These are phyloP conservation scores for Leishmania turanica DNA, from an alignment of 208 protist genomes.

Conservation along the genomic window DNA sequence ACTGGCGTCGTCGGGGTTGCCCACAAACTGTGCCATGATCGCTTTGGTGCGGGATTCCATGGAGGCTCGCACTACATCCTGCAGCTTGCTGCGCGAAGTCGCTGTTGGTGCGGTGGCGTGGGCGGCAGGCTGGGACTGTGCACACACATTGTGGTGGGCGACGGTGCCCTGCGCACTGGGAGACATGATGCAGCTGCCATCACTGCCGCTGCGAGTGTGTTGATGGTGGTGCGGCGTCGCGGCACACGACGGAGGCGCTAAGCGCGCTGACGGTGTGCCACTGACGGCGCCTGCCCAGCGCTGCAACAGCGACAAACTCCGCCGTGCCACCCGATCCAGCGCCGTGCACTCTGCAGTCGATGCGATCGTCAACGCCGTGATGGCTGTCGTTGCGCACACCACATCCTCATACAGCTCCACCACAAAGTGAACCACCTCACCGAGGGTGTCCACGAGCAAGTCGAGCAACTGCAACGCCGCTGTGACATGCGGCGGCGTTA, in stretches of 20 bases:
- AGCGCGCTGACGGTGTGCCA: not conserved
- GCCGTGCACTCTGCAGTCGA: conserved; percentile 41
- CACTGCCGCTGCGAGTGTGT: not conserved
- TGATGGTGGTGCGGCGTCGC: not conserved
- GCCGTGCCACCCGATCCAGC: conserved; percentile 44
- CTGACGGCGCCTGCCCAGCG: conserved; percentile 38
- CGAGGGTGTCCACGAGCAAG: conserved; percentile 39
- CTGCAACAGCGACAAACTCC: conserved; percentile 49
- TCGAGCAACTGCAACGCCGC: conserved; percentile 48
- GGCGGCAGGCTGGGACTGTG: not conserved
- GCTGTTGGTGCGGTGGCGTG: conserved; percentile 4
- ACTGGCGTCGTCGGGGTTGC: conserved; percentile 41
- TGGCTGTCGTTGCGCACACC: conserved; percentile 37
- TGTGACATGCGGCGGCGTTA: conserved; percentile 24
- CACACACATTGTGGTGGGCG: not conserved
- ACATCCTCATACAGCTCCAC: conserved; percentile 44
- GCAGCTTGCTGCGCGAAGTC: conserved; percentile 38
- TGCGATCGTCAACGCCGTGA: conserved; percentile 39
- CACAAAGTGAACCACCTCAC: conserved; percentile 42
- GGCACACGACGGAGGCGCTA: not conserved
- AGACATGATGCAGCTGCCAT: not conserved
- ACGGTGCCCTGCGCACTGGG: no score
- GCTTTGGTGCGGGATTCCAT: conserved; percentile 51
- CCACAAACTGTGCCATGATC: conserved; percentile 45
- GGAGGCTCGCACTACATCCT: conserved; percentile 47